Base-by-base conservation (phyloP, 176 grass and related monocot species). In the Oryza meyeriana region DNA sequence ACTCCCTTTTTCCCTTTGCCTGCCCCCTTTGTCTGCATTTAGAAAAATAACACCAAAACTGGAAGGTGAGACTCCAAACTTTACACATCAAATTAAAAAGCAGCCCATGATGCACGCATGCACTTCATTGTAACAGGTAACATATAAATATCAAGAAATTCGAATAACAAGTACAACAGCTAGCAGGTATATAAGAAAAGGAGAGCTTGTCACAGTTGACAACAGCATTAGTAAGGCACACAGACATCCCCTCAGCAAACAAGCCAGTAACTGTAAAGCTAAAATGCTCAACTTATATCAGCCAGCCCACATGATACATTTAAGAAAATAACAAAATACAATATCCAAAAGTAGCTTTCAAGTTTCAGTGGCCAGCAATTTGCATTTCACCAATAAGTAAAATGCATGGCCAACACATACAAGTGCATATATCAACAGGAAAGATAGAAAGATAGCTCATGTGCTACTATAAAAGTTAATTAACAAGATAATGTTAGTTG, bases 1-100 rank as follows among this genome's bases (percentile, higher is more conserved):
- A 6, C 35, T 26, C 83, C 90, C 57, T 77, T 94, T 91, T 94
- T 92, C 5, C 88, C 87, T 88, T 90, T 90, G 29, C 75, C 69
- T 79, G 64, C 20, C 40, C 82, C 92, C 61, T 92, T 93, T 34
- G 85, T 88, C 95, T 95, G 83, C 12, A 86, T 57, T 84, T 28
- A 81, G 62, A 38, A 63, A 18, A 42, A 87, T 39, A 55, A 17
- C 50, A 80, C 36, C 5, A 1, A 64, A 61, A 82, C 58, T 26
- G 47, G 18, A 70, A 73, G 10, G 71, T 17, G 81, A 41, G 62
- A 41, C 74, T 86, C 58, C 0, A 12, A 85, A 40, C 33, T 13
- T 13, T 62, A 45, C 18, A 68, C 3, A 35, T 4, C 4, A 42
- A 48, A 27, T 22, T 70, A n/a, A 78, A 28, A 61, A 78, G 66